phyloP scores from a whole-genome alignment of 179 eudicot species.

The Silene noctiflora region DNA sequence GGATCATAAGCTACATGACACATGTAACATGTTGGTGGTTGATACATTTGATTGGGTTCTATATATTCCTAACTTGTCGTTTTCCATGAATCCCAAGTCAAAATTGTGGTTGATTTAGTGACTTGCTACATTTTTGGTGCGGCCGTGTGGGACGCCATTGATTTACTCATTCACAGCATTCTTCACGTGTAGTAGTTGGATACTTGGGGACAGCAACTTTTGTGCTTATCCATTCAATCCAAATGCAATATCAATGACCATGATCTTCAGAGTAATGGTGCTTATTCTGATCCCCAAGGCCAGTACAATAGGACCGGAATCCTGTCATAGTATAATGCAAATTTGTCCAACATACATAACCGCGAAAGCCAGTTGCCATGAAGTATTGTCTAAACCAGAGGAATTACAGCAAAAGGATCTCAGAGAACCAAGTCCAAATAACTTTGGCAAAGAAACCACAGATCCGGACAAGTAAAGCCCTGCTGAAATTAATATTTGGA shows the following conservation, averaged over 20 bases:
- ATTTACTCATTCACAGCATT: neutral
- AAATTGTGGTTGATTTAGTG: neutral
- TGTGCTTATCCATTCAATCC: neutral
- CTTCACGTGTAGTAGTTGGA: neutral
- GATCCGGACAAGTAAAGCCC: neutral
- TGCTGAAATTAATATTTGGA: conserved; percentile 4
- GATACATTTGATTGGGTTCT: neutral
- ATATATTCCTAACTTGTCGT: neutral
- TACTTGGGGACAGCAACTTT: neutral
- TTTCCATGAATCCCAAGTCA: neutral
- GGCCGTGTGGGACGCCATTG: neutral
- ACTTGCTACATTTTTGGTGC: neutral
- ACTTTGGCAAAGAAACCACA: neutral
- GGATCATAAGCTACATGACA: no score
- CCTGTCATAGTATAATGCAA: no score
- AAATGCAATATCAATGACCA: neutral
- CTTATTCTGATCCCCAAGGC: no score
- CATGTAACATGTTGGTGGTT: neutral
- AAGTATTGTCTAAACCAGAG: neutral
- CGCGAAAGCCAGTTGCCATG: neutral
- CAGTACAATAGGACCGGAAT: no score
- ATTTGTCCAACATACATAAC: no score
- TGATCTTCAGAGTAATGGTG: no score
- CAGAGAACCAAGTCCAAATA: neutral
- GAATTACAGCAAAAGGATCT: neutral